Evolutionary conservation across 176 grass and related monocot species (phyloP).

Genomic region (Carex cristatella): DNA sequence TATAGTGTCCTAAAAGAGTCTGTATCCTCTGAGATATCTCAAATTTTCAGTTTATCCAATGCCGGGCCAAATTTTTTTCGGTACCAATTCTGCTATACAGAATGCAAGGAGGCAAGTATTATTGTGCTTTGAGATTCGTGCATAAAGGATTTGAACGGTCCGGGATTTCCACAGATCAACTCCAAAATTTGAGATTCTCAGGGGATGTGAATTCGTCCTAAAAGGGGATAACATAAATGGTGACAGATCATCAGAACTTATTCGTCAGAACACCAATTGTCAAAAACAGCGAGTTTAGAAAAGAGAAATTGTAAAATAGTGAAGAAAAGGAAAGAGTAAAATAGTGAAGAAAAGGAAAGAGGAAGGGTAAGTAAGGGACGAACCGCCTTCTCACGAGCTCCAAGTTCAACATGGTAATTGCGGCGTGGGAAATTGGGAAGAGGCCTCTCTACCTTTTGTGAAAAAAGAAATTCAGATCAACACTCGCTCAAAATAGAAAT

Average conservation of each 20-base stretch:
- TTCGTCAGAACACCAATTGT: neutral
- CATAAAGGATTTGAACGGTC: no score
- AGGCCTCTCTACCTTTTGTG: neutral
- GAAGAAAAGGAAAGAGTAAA: neutral
- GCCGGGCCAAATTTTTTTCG: no score
- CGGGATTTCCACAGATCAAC: no score
- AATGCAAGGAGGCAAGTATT: no score
- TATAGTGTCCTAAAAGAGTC: neutral
- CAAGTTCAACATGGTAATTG: conserved; percentile 22
- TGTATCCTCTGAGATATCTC: no score
- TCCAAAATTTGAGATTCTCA: no score
- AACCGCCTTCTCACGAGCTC: conserved; percentile 28
- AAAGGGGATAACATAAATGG: neutral
- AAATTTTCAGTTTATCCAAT: no score
- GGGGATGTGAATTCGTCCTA: neutral
- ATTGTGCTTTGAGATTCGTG: no score
- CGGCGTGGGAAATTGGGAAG: conserved; percentile 6
- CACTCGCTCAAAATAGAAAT: neutral
- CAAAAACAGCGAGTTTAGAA: neutral
- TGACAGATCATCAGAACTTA: neutral
- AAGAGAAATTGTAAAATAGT: neutral
- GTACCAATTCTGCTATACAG: no score
- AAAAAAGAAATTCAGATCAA: neutral
- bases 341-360: neutral
- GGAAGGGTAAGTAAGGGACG: neutral